phyloP scores from a whole-genome alignment of 345 rosid genomes.

The Geranium brycei region DNA sequence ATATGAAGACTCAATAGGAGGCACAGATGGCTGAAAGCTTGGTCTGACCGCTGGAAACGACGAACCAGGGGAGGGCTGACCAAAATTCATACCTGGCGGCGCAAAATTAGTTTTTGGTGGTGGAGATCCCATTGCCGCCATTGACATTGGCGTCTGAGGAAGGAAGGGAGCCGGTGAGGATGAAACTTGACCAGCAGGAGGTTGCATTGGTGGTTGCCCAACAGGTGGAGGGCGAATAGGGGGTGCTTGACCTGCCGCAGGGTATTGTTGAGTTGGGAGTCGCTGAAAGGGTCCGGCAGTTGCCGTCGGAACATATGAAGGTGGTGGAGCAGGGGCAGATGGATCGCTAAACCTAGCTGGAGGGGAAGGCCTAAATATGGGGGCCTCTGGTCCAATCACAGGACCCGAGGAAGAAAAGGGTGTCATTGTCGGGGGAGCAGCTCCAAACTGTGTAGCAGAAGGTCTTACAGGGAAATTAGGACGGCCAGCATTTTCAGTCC shows the following conservation, averaged over 20 bases:
- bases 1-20: conserved; percentile 28
- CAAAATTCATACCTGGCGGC: conserved; percentile 23
- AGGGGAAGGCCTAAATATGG: conserved; percentile 38
- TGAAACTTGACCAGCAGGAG: conserved; percentile 43
- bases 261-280: conserved; percentile 43
- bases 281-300: conserved; percentile 38
- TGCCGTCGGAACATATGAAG: conserved; percentile 35
- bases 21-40: conserved; percentile 39
- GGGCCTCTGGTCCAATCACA: conserved; percentile 21
- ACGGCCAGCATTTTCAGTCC: background rate
- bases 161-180: conserved; percentile 25
- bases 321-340: conserved; percentile 30
- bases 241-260: conserved; percentile 29
- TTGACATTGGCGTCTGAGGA: conserved; percentile 38
- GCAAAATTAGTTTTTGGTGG: conserved; percentile 30
- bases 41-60: conserved; percentile 25
- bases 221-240: conserved; percentile 28
- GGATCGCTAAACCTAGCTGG: conserved; percentile 27
- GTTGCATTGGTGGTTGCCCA: conserved; percentile 41
- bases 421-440: conserved; percentile 23
- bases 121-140: conserved; percentile 52
- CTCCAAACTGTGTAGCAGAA: conserved; percentile 1
- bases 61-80: conserved; percentile 28
- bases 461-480: conserved; percentile 21
- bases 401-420: conserved; percentile 38